Conservation (phyloP, 1,139 yeast species). For the Geotrichum bryndzae region DNA sequence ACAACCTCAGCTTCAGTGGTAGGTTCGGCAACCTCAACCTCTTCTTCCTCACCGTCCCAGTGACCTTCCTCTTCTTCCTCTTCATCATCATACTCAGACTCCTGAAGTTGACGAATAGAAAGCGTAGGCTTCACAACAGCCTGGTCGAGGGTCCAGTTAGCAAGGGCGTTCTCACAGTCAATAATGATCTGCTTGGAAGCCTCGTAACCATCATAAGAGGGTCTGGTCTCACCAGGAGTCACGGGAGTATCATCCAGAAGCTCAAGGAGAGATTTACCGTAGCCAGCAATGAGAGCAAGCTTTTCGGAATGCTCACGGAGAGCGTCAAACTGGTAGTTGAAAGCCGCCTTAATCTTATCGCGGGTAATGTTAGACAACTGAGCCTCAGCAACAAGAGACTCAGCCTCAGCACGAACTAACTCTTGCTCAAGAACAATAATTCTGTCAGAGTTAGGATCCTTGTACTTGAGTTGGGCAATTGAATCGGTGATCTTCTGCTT, state of each 20-base stretch:
- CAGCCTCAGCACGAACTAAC: conserved; percentile 98
- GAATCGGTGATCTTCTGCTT: conserved; percentile 96
- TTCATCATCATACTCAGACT: conserved; percentile 8
- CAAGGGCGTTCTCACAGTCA: conserved; percentile 94
- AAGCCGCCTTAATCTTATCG: conserved; percentile 95
- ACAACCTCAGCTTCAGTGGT: conserved; percentile 7
- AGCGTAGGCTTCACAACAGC: conserved; percentile 93
- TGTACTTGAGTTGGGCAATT: conserved; percentile 95
- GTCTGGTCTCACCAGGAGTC: conserved; percentile 98
- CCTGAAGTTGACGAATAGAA: conserved; percentile 27
- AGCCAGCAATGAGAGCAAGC: conserved; percentile 93
- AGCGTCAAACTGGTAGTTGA: conserved; percentile 94
- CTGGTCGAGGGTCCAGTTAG: conserved; percentile 92
- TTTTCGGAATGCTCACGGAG: conserved; percentile 95
- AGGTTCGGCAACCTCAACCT: conserved; percentile 6
- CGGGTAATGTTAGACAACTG: conserved; percentile 97
- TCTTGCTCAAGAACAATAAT: conserved; percentile 94
- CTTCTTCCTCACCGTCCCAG: conserved; percentile 18
- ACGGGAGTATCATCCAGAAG: conserved; percentile 94
- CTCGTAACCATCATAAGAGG: conserved; percentile 96
- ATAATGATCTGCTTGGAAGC: conserved; percentile 96
- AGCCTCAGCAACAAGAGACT: conserved; percentile 97
- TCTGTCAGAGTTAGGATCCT: conserved; percentile 96
- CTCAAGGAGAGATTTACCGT: conserved; percentile 95
- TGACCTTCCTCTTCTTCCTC: conserved; percentile 2